Evolutionary conservation across 202 grass and related monocot species (phyloP), one percentile per base, ranked within the genome.

Genomic region (Carex arenaria): DNA sequence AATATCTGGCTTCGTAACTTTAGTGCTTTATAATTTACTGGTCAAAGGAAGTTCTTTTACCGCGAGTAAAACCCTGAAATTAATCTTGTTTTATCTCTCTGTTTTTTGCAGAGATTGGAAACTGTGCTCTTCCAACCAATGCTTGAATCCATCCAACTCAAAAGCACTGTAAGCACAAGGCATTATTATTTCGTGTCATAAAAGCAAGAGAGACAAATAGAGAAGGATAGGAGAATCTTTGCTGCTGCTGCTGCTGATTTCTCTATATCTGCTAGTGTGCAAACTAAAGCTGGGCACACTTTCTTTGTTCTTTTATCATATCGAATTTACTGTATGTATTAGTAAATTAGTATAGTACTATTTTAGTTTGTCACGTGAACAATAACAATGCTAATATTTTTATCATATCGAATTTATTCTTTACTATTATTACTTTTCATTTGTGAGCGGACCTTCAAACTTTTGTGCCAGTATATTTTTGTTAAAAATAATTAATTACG

Each of bases 91-190:
- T 88, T 65, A 71, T 5, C 53, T 79, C 43, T 72, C 5, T 66
- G 20, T 52, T 86, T 40, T 80, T 80, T 90, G 51, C 89, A 97
- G 94, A 92, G 87, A 89, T 93, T 72, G 94, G 94, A 57, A 93
- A 82, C 84, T 97, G 94, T 82, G 87, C 82, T 71, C 94, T 97
- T 12, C 94, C 94, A 4, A 79, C 94, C 10, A 90, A 87, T n/a
- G 85, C 85, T 83, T 97, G 91, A 95, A 63, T 14, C 0, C 20
- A 75, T 49, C 42, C 52, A 32, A 4, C 42, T 60, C 52, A 51
- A 15, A 42, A 64, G 23, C 40, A 49, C 40, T 23, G 43, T 38
- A 60, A 61, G 80, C 22, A 83, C 64, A 78, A 67, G 66, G 14
- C 18, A n/a, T 43, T 47, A 60, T 67, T 63, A 80, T 67, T 76